Evolutionary conservation across 495 filamentous ascomycete species (phyloP), one percentile per base, ranked within the genome.

Genomic region (Aspergillus biplanus): DNA sequence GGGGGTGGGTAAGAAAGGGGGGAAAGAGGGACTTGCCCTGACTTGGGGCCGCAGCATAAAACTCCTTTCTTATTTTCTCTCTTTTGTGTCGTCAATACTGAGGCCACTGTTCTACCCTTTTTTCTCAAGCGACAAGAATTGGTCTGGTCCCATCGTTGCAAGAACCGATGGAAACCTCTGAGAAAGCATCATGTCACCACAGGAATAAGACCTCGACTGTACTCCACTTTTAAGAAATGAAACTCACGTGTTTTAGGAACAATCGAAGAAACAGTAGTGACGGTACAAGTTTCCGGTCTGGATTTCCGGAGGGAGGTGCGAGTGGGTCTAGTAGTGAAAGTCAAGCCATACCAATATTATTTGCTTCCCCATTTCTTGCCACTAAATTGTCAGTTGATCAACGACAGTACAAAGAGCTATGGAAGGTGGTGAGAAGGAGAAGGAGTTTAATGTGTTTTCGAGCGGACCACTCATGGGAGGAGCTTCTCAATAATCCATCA

Each of bases 261-360:
- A 44, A 15, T 15, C 11, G 3, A 44, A 15, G n/a, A 44, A 11
- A 4, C 39, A 44, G 39, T 27, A 27, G 21, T 27, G 8, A 18
- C 48, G 49, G 58, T 42, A 60, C 33, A 60, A 52, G 58, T 52
- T 60, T 53, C 56, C 56, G 46, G 42, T 33, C 46, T 49, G 56
- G 12, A 59, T 39, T 11, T 34, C 27, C 27, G 32, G 34, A 6
- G 47, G 5, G 16, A 50, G 13, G 34, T 34, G 13, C 32, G 15
- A 54, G 47, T 50, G 47, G 47, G 47, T 18, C 47, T 18, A 4
- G 11, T 18, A 27, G 6, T 50, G 47, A 6, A 50, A 50, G 47
- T 18, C 33, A 56, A 27, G 21, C 21, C 21, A 27, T 27, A 27
- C 21, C 21, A 27, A 37, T n/a, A 15, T 16, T n/a, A 39, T 11